A percentile compares a stretch with the other conserved stretches of the same genome.
Conservation (phyloP, 2,329 filamentous ascomycete genomes). For the Davidsoniella eucalypti region DNA sequence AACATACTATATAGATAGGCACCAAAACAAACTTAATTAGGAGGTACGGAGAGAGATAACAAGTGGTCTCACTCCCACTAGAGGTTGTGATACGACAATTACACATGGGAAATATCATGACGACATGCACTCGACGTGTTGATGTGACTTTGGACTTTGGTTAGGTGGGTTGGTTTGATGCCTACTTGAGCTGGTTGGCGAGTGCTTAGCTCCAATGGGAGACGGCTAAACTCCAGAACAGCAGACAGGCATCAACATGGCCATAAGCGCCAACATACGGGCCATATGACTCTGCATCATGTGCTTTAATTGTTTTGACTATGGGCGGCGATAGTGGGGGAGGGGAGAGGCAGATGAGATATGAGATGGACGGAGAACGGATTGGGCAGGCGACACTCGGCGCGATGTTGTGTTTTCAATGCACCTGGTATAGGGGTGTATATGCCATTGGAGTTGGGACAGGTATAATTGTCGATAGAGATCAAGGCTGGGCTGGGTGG, state of each 20-base stretch:
- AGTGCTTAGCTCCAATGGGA: neutral
- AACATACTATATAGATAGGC: no score
- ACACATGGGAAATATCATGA: no score
- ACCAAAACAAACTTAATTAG: neutral
- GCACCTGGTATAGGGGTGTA: neutral
- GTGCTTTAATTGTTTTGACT: neutral
- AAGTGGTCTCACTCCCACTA: slow-evolving; percentile 7
- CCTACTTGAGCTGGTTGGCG: no score
- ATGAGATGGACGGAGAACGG: neutral
- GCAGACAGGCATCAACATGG: no score
- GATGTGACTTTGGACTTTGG: no score
- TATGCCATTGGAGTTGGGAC: neutral
- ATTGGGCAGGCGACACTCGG: slow-evolving; percentile 3
- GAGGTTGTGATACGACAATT: neutral
- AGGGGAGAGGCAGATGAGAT: neutral
- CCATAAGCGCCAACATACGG: no score
- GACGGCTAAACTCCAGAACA: neutral
- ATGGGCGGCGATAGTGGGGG: neutral
- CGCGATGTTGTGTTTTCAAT: slow-evolving; percentile 3
- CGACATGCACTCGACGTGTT: no score
- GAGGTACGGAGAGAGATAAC: neutral
- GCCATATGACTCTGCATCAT: slow-evolving; percentile 1
- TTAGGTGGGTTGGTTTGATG: no score
- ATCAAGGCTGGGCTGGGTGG: neutral
- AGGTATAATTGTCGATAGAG: neutral